These are phyloP conservation scores for Moniliella sp. DNA, from an alignment of 1,284 basidiomycete genomes.

Conservation along the genomic window DNA sequence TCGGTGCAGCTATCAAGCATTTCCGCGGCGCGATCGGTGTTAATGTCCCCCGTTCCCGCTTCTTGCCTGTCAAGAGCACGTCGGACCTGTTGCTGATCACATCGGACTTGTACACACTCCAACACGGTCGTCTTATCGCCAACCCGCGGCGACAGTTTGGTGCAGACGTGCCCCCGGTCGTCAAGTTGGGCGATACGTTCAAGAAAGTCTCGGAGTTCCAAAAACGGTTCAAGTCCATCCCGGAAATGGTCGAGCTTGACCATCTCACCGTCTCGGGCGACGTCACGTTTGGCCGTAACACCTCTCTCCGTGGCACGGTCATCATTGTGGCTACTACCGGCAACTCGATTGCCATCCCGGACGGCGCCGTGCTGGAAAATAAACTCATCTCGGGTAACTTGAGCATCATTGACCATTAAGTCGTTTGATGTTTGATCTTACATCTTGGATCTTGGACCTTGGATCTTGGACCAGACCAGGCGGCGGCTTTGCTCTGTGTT, in stretches of 20 bases:
- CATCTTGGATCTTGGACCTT: too few relatives aligned
- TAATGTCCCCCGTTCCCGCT: constrained; percentile 87
- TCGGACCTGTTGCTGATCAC: constrained; percentile 65
- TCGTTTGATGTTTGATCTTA: too few relatives aligned
- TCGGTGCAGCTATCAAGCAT: constrained; percentile 93
- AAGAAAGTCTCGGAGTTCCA: constrained; percentile 84
- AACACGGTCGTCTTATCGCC: constrained; percentile 83
- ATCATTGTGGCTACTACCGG: constrained; percentile 68
- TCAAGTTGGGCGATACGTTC: constrained; percentile 68
- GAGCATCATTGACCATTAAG: constrained; percentile 33
- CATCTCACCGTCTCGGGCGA: constrained; percentile 90
- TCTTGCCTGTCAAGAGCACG: constrained; percentile 67
- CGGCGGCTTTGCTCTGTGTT: too few relatives aligned
- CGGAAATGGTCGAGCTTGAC: constrained; percentile 60
- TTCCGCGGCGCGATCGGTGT: constrained; percentile 76
- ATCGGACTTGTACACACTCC: constrained; percentile 79
- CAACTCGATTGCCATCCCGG: constrained; percentile 78
- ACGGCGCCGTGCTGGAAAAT: constrained; percentile 83
- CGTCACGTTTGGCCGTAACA: constrained; percentile 81
- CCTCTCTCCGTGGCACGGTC: constrained; percentile 42
- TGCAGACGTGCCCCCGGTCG: constrained; percentile 71
- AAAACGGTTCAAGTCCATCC: constrained; percentile 90
- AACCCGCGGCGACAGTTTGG: constrained; percentile 41
- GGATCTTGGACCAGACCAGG: too few relatives aligned
- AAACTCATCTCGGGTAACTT: constrained; percentile 38